Evolutionary conservation across 306 rosid genomes (phyloP).

Genomic region (Trichosanthes truncata): DNA sequence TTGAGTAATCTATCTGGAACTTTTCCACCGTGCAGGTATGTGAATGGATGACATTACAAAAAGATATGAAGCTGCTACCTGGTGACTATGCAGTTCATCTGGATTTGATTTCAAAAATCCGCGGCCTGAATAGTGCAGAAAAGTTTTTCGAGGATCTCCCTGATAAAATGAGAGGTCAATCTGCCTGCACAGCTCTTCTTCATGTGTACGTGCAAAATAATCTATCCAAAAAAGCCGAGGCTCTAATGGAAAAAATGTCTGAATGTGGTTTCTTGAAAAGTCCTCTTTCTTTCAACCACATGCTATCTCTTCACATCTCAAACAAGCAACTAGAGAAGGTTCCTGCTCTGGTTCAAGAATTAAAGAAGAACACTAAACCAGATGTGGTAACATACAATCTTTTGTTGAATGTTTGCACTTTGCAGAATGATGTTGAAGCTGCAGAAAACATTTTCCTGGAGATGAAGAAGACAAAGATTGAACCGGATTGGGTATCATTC

Average conservation of each 20-base stretch:
- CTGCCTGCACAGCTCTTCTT: conserved; percentile 61
- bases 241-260: conserved; percentile 69
- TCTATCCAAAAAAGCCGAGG: conserved; percentile 57
- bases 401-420: conserved; percentile 52
- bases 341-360: conserved; percentile 38
- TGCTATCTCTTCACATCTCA: conserved; percentile 62
- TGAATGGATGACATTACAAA: conserved; percentile 84
- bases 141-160: conserved; percentile 93
- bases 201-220: conserved; percentile 64
- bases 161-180: conserved; percentile 32
- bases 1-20: not conserved
- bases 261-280: conserved; percentile 51
- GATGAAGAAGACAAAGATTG: conserved; percentile 49
- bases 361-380: conserved; percentile 46
- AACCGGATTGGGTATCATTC: conserved; percentile 78
- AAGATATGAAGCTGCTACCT: conserved; percentile 48
- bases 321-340: conserved; percentile 60
- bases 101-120: conserved; percentile 86
- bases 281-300: conserved; percentile 72
- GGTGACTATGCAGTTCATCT: conserved; percentile 89
- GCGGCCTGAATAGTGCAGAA: conserved; percentile 70
- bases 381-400: conserved; percentile 65
- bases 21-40: conserved; percentile 41
- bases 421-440: conserved; percentile 45
- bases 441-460: conserved; percentile 68